Base-by-base conservation (phyloP, 2,329 filamentous ascomycete genomes). In the Clarireedia hainanense region DNA sequence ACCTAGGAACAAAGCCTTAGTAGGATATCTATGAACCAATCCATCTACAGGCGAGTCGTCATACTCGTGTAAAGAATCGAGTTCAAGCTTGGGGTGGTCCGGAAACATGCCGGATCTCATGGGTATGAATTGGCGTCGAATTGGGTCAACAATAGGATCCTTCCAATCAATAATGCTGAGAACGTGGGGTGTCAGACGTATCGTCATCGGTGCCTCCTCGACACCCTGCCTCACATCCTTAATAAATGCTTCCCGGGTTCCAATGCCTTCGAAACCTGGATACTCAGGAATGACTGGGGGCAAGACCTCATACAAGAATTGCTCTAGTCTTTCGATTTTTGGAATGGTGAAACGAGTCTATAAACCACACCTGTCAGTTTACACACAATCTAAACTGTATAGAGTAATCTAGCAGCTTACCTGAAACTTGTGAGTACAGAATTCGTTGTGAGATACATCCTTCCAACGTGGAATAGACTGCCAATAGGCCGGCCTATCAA, bases 1-100 rank as follows among this genome's bases (percentile, higher is more conserved):
- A 83, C 81, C 76, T 30, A 85, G 69, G 54, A 86, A 83, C 5
- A 86, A 67, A 2, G 78, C 81, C 66, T 82, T 84, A 57, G 84
- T 80, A 0, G 76, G 76, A 64, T 86, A 86, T n/a, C 82, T 74
- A 65, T 85, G 81, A 2, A 85, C 80, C 2, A 85, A 67, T 0
- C 80, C 80, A 15, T 73, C 70, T 2, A 83, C 79, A 0, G 79
- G 78, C 6, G 75, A 79, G 61, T 85, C 80, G 3, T 70, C 69
- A 27, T 71, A 70, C 70, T 86, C 82, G 46, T 80, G 72, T n/a
- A 85, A 69, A 0, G 81, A 82, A 65, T 85, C 83, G 3, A 83
- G 64, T 0, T 69, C 70, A n/a, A 80, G 62, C 52, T 74, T 73
- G 0, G 77, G 76, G 61, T 85, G 81, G 59, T 85, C 79, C 0